Conservation (phyloP, 805 yeast genomes). For the Zygoascus bituminiphila region DNA sequence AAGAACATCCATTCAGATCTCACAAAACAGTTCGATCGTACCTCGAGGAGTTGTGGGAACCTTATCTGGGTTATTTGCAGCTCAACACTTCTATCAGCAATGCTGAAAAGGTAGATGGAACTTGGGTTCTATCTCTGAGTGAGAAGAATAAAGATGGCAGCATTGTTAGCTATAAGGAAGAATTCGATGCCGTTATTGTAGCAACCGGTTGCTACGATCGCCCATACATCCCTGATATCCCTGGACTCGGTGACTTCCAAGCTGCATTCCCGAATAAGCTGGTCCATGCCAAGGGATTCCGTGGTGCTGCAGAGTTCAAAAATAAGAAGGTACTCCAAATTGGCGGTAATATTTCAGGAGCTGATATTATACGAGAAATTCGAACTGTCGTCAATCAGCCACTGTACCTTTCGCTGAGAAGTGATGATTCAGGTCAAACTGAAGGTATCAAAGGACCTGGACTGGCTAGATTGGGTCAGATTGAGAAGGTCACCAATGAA, state of each 20-base stretch:
- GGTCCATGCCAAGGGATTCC: constrained; percentile 50
- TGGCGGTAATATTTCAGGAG: constrained; percentile 72
- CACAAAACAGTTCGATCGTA: neutral
- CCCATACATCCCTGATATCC: constrained; percentile 49
- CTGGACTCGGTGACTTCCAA: constrained; percentile 44
- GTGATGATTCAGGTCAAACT: constrained; percentile 1
- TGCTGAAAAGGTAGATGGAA: neutral
- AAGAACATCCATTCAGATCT: neutral
- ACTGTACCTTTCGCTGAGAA: neutral
- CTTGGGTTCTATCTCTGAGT: neutral
- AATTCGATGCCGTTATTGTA: constrained; percentile 52
- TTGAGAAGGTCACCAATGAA: neutral
- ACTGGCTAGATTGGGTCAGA: neutral
- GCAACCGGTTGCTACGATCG: constrained; percentile 58
- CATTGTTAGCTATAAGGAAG: constrained; percentile 9
- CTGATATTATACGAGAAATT: constrained; percentile 38
- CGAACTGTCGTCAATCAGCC: constrained; percentile 3
- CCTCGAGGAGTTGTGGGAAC: neutral
- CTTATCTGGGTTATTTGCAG: neutral
- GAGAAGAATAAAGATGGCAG: neutral
- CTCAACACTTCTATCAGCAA: neutral
- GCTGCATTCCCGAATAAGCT: constrained; percentile 38
- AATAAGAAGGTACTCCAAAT: constrained; percentile 49
- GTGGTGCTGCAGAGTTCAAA: constrained; percentile 38
- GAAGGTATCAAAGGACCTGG: neutral